Conservation (phyloP, 2,329 filamentous ascomycete species). For the Hypoxylon sp. region DNA sequence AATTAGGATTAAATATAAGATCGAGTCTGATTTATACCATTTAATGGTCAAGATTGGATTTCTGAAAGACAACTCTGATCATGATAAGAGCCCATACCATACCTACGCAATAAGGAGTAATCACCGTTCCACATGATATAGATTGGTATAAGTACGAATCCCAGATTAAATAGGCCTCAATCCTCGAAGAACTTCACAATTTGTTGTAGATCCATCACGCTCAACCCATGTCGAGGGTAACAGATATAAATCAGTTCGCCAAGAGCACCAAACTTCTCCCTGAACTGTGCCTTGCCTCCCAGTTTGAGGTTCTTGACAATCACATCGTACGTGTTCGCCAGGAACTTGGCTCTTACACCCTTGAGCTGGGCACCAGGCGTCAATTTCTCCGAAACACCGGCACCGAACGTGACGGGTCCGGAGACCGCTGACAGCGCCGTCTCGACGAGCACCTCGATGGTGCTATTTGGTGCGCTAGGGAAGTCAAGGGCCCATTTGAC, state of each 20-base stretch:
- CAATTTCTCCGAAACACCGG: conserved; percentile 77
- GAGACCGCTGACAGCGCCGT: conserved; percentile 48
- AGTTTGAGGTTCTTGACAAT: conserved; percentile 40
- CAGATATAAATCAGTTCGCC: conserved; percentile 89
- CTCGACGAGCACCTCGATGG: conserved; percentile 80
- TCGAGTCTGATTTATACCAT: too few species aligned
- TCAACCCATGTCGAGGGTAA: conserved; percentile 85
- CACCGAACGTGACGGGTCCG: conserved; percentile 84
- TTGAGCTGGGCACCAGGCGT: conserved; percentile 82
- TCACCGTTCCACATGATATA: too few species aligned
- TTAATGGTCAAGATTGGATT: too few species aligned
- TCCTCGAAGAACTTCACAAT: conserved; percentile 90
- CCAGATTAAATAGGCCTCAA: too few species aligned
- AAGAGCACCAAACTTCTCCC: conserved; percentile 85
- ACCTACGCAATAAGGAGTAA: too few species aligned
- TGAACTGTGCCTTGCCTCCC: conserved; percentile 84
- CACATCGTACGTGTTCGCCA: conserved; percentile 82
- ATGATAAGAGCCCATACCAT: too few species aligned
- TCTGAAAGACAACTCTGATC: too few species aligned
- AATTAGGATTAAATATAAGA: too few species aligned
- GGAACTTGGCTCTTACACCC: conserved; percentile 79
- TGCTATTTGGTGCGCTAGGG: conserved; percentile 81
- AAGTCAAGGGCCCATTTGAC: conserved; percentile 95
- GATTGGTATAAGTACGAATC: too few species aligned
- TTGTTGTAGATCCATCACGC: conserved; percentile 79